Evolutionary conservation across 2,329 filamentous ascomycete species (phyloP).

Genomic region (Ophiocordyceps unilateralis): DNA sequence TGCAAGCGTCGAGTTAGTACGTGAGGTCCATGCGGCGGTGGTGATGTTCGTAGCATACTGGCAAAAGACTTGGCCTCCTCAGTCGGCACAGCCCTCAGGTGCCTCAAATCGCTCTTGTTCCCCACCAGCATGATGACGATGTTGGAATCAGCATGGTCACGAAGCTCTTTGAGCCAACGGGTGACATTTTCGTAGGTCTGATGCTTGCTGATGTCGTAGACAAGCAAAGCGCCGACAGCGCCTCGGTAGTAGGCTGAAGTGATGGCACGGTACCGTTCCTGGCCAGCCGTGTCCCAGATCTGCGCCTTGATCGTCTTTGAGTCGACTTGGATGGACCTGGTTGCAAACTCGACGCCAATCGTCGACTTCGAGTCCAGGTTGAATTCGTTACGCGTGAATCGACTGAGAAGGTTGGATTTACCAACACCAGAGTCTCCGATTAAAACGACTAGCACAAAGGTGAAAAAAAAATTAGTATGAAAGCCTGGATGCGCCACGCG

Average conservation of each 20-base stretch:
- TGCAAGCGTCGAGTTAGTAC: constrained; percentile 19
- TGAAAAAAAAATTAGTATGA: constrained; percentile 19
- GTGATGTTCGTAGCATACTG: constrained; percentile 33
- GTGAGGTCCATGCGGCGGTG: neutral
- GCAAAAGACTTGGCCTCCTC: constrained; percentile 98
- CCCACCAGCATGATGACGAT: constrained; percentile 99
- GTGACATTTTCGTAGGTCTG: constrained; percentile 99
- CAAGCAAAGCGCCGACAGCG: constrained; percentile 88
- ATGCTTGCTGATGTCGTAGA: constrained; percentile 99
- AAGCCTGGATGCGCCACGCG: constrained; percentile 3
- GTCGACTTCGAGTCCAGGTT: constrained; percentile 99
- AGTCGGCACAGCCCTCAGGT: constrained; percentile 88
- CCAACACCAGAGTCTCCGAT: constrained; percentile 99
- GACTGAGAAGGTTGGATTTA: constrained; percentile 98
- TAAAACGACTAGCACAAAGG: constrained; percentile 85
- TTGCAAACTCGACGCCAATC: constrained; percentile 98
- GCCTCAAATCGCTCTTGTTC: constrained; percentile 99
- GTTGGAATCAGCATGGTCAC: constrained; percentile 95
- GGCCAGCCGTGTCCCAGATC: constrained; percentile 98
- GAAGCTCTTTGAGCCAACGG: constrained; percentile 95
- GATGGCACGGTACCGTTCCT: constrained; percentile 97
- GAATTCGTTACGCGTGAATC: constrained; percentile 99
- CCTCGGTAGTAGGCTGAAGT: constrained; percentile 98
- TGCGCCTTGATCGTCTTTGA: constrained; percentile 99
- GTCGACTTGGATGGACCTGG: constrained; percentile 95